A percentile compares a stretch with the other conserved stretches of the same genome.
phyloP scores from a whole-genome alignment of 345 rosid species.

The Excoecaria agallocha region DNA sequence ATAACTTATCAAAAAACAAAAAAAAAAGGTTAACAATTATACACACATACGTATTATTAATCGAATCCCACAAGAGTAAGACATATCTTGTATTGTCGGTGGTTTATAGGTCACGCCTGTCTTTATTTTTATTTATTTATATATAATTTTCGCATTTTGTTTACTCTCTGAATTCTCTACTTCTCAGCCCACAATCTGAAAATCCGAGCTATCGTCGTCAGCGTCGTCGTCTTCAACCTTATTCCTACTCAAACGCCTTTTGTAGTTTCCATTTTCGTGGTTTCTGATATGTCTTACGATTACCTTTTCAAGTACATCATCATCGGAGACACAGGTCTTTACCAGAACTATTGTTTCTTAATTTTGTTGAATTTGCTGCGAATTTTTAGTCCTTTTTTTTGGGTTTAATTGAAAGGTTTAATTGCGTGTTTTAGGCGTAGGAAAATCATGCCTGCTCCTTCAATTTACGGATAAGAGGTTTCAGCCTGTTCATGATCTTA shows the following conservation, averaged over 20 bases:
- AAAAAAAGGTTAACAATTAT: background rate
- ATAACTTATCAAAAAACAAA: too few relatives aligned
- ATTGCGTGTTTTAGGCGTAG: constrained; percentile 44
- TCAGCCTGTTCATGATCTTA: constrained; percentile 72
- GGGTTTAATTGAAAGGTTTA: too few relatives aligned
- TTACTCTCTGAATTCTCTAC: background rate
- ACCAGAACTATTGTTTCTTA: background rate
- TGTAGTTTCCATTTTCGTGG: background rate
- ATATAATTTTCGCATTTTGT: background rate
- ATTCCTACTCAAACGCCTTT: background rate
- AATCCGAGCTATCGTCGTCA: too few relatives aligned
- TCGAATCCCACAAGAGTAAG: too few relatives aligned
- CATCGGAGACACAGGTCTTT: constrained; percentile 55
- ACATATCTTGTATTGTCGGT: background rate
- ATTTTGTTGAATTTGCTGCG: background rate
- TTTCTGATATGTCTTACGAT: constrained; percentile 50
- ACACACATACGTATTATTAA: too few relatives aligned
- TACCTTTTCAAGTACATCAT: constrained; percentile 70
- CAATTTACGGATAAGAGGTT: constrained; percentile 79
- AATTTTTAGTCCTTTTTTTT: background rate
- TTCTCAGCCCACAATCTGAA: background rate
- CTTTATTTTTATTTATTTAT: background rate
- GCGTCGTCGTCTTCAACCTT: background rate
- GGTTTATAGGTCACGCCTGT: background rate
- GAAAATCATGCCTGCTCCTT: constrained; percentile 64